These are phyloP conservation scores for Epichloe sp. DNA, from an alignment of 2,329 filamentous ascomycete genomes.

Conservation along the genomic window DNA sequence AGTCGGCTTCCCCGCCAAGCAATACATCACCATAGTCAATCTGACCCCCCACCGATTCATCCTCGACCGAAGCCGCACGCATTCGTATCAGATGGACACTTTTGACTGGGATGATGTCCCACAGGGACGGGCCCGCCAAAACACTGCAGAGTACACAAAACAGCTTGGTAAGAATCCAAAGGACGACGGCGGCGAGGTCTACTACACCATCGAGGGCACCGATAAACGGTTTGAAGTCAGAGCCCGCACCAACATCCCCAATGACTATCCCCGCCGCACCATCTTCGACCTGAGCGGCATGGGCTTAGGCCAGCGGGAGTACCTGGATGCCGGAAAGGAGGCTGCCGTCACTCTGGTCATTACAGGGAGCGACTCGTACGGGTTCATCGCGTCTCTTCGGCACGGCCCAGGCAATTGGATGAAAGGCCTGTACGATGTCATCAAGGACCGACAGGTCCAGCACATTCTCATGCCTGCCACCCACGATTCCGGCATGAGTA, in stretches of 20 bases:
- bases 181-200: constrained; percentile 19
- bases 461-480: constrained; percentile 34
- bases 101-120: constrained; percentile 22
- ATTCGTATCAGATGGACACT: constrained; percentile 19
- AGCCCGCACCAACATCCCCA: constrained; percentile 17
- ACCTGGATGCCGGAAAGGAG: constrained; percentile 17
- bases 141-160: constrained; percentile 15
- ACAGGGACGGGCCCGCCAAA: constrained; percentile 18
- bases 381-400: constrained; percentile 18
- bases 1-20: constrained; percentile 8
- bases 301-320: constrained; percentile 21
- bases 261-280: constrained; percentile 13
- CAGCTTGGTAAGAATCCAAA: constrained; percentile 7
- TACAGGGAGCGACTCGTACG: constrained; percentile 20
- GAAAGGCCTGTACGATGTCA: constrained; percentile 18
- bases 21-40: constrained; percentile 22
- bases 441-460: constrained; percentile 25
- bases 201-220: constrained; percentile 18
- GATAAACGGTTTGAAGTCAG: constrained; percentile 18
- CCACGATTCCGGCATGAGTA: constrained; percentile 36
- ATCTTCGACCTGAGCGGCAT: constrained; percentile 19
- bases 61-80: constrained; percentile 13
- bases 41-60: constrained; percentile 19
- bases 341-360: constrained; percentile 21
- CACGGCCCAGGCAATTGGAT: constrained; percentile 20